Conservation (phyloP, 306 rosid genomes). For the Quercus cerris region DNA sequence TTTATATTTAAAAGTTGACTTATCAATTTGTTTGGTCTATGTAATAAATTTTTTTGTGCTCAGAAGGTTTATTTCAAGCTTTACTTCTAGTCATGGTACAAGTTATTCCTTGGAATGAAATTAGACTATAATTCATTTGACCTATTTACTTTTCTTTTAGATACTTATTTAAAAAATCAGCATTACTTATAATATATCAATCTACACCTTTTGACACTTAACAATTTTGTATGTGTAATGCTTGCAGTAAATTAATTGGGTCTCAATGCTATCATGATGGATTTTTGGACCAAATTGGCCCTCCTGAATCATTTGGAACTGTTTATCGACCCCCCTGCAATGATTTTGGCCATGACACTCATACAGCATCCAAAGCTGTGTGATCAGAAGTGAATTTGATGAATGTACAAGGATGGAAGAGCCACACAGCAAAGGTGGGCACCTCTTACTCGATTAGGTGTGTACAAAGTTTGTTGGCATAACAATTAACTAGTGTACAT, state of each 20-base stretch:
- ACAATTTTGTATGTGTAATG: too few species aligned
- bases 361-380: neutral
- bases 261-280: neutral
- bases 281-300: neutral
- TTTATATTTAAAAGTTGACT: too few species aligned
- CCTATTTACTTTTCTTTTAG: too few species aligned
- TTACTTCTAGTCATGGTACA: too few species aligned
- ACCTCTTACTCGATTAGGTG: neutral
- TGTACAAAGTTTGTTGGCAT: conserved; percentile 4
- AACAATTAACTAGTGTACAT: neutral
- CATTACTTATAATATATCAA: too few species aligned
- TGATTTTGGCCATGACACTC: conserved; percentile 12
- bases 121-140: too few species aligned
- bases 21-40: too few species aligned
- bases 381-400: neutral
- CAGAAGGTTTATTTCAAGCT: too few species aligned
- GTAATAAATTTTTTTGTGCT: too few species aligned
- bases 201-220: too few species aligned
- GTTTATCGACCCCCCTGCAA: neutral
- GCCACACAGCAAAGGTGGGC: neutral
- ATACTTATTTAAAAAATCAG: too few species aligned
- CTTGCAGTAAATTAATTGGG: conserved; percentile 4
- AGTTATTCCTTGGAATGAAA: too few species aligned
- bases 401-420: neutral
- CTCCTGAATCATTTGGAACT: neutral